Base-by-base conservation (phyloP, 441 rosid genomes). In the Erodium trifolium region DNA sequence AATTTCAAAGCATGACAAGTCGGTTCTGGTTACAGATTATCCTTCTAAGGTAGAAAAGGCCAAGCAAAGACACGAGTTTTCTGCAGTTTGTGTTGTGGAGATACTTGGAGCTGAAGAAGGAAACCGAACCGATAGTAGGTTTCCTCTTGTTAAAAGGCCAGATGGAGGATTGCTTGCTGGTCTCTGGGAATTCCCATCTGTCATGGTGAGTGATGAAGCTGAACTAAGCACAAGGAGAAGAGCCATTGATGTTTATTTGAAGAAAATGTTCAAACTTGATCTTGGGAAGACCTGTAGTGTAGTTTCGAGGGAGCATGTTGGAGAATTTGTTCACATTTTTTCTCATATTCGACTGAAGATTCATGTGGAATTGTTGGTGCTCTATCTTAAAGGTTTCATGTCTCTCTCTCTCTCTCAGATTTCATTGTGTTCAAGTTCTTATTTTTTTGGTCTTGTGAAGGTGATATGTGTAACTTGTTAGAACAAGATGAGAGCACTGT, bases 181-280 rank as follows among this genome's bases (percentile, higher is more conserved):
- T 77, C 93, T 93, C 39, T 90, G 97, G 98, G 98, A 93, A 83
- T 93, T 93, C 71, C 97, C 98, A 29, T 81, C 90, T 43, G 83
- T 87, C 73, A 70, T 68, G 53, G 65, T 89, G 78, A 78, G 77
- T 31, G 74, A 82, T 73, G 96, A 85, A 77, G 76, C 80, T 62
- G 82, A 81, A 72, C 74, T 80, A 67, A 62, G 79, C 34, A 68
- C 55, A 19, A 87, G 96, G 84, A 85, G 88, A 79, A 78, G 82
- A 45, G 84, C 73, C 29, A 82, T 78, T 65, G 87, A 93, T 77
- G 43, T 70, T 47, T 81, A 80, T 77, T 75, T 93, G 74, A 83
- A 81, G 76, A 80, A 85, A 75, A 67, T 86, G 14, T 90, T 88
- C 75, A 77, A 78, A 71, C 77, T 90, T 67, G 77, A 85, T 41